Base-by-base conservation (phyloP, 2,329 filamentous ascomycete species). In the Alternaria hordeiaustralica region DNA sequence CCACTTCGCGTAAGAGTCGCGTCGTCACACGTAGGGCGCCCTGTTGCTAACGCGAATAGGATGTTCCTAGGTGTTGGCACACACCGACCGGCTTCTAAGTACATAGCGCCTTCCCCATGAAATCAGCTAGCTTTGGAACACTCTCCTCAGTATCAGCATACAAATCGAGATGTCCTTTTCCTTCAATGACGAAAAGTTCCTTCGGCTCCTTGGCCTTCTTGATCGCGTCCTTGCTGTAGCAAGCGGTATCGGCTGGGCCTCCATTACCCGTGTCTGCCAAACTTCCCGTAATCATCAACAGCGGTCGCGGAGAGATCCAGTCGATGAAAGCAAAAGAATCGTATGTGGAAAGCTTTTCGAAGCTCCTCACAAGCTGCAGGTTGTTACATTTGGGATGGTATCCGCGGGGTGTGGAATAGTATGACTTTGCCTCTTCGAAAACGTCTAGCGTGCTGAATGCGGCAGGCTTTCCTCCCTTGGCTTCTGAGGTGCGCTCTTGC, bases 251-350 rank as follows among this genome's bases (percentile, higher is more conserved):
- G 15, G 36, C 36, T 18, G 36, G 36, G n/a, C 36, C 36, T 41
- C 36, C 36, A 33, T 67, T 68, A 21, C 26, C 36, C 7, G 75
- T 72, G 9, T 64, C 68, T 7, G 75, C 73, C 9, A 69, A 51
- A 8, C 57, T 59, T 3, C 73, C 74, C 3, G 69, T 63, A 51
- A 75, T 74, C 70, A 75, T 72, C 43, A 76, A 51, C 46, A 75
- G 41, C 7, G 74, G 72, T 44, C 74, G 61, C 9, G 75, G 75
- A 11, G 62, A 55, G 44, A 76, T 73, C 51, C 71, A 28, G 20
- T 69, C 26, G 21, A 66, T 67, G 49, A 71, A 71, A 4, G 44
- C 55, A 54, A 57, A 74, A 0, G 71, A 47, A 21, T 65, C 57
- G 54, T 61, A 77, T 44, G 66, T 72, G 11, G 60, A 65, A 26